Evolutionary conservation across 495 filamentous ascomycete species (phyloP).

Genomic region (Penicillium simplicissimum): DNA sequence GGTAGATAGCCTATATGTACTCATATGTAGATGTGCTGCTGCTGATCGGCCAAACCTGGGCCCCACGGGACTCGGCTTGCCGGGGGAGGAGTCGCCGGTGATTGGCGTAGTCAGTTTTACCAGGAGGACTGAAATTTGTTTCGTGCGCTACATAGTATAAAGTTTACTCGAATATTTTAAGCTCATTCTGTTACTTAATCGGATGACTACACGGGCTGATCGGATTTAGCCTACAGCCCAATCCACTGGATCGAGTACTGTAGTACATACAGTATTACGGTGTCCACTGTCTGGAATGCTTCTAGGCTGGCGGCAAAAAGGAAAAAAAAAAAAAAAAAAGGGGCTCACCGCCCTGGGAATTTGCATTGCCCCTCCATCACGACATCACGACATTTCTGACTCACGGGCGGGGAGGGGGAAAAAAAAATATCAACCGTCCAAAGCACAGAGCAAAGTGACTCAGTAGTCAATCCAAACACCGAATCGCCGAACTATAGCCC

Average conservation of each 20-base stretch:
- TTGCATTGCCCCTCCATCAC: slow-evolving; percentile 21
- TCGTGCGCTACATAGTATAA: not conserved
- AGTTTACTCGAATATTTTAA: not conserved
- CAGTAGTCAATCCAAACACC: not conserved
- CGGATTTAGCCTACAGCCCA: not conserved
- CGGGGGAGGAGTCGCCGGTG: too few relatives aligned
- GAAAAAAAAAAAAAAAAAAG: slow-evolving; percentile 24
- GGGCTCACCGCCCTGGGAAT: slow-evolving; percentile 20
- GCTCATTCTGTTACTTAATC: not conserved
- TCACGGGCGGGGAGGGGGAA: slow-evolving; percentile 1
- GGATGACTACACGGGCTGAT: not conserved
- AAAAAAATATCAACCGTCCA: not conserved
- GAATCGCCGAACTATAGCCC: not conserved
- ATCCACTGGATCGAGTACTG: not conserved
- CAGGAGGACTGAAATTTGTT: too few relatives aligned
- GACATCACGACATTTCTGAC: slow-evolving; percentile 4
- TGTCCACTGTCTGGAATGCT: not conserved
- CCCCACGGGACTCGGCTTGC: not conserved
- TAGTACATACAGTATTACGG: not conserved
- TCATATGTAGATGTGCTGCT: too few relatives aligned
- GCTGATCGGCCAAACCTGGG: too few relatives aligned
- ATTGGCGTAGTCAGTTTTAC: not conserved
- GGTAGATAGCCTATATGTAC: too few relatives aligned
- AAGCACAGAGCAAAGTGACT: not conserved
- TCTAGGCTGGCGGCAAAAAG: not conserved